Evolutionary conservation across 331 rosid species (phyloP).

Genomic region (Malus hybrid): DNA sequence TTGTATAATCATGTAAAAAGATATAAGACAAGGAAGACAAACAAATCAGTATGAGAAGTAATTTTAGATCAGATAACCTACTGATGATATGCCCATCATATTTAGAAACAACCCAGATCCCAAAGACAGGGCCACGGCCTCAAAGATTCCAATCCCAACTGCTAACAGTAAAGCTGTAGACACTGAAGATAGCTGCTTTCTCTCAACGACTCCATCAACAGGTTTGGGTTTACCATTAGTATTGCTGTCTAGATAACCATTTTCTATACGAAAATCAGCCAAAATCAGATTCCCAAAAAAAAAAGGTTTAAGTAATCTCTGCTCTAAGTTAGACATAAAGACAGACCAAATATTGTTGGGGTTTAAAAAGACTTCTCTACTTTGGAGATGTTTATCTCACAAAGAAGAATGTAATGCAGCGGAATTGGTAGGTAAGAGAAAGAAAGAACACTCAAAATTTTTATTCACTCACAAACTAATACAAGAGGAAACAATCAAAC

Average conservation of each 20-base stretch:
- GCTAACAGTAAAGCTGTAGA: conserved; percentile 90
- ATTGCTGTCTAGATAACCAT: conserved; percentile 13
- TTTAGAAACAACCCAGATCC: conserved; percentile 64
- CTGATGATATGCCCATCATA: conserved; percentile 70
- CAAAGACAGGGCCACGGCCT: conserved; percentile 71
- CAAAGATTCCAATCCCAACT: conserved; percentile 67
- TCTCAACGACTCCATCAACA: conserved; percentile 18
- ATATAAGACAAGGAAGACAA: neutral
- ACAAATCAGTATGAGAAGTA: neutral
- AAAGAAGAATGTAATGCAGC: no score
- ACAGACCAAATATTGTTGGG: neutral
- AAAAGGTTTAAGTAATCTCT: neutral
- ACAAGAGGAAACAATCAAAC: no score
- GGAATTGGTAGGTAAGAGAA: no score
- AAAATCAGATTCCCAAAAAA: conserved; percentile 5
- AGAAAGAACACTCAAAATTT: no score
- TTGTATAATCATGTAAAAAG: neutral
- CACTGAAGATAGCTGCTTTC: conserved; percentile 77
- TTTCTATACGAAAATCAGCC: conserved; percentile 24
- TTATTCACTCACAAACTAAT: no score
- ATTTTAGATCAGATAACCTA: conserved; percentile 27
- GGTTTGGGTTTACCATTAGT: conserved; percentile 40
- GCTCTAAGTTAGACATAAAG: neutral
- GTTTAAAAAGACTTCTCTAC: no score
- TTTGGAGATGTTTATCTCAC: no score